Base-by-base conservation (phyloP, 1,284 basidiomycete species). In the Malassezia equina region DNA sequence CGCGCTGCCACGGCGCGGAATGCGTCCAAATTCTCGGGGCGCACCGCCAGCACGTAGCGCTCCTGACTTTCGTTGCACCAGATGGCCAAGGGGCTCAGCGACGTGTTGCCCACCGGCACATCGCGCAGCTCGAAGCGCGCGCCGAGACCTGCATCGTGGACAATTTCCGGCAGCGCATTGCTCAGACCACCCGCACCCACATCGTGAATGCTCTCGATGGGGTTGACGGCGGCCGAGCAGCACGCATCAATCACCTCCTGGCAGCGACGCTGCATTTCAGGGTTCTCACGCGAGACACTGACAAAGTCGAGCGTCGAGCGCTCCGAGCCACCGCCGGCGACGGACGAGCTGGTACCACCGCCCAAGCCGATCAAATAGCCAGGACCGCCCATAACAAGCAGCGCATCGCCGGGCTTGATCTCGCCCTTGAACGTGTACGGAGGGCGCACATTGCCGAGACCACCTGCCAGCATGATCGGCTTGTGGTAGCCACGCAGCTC, bases 61-160 rank as follows among this genome's bases (percentile, higher is more conserved):
- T 99, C 93, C 78, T 99, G 93, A 62, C 85, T 88, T 78, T 99
- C 94, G 77, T 99, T 99, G 76, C 94, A 98, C 93, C 93, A 99
- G 59, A 98, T 96, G 78, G 96, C 93, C 90, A 98, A 95, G 0
- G 93, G 94, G 8, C 88, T 91, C 88, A 99, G 90, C 43, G 85
- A 84, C 28, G 82, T 80, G 75, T 98, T 94, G 33, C 90, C 93
- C 42, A 95, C 83, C 24, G 88, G 81, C 7, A 98, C 84, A 65
- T 96, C 87, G 17, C 93, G 81, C 66, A 98, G 90, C 78, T 98
- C 93, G 71, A 96, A 91, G n/a, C 75, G 80, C 2, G 88, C 94
- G 25, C 94, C 94, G 7, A 95, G 80, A 33, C 81, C 83, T 3
- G 88, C 86, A 75, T 98, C 93, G 75, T 96, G 91, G 1, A 99